These are phyloP conservation scores for Wickerhamiella sergipiensis DNA, from an alignment of 805 yeast species.

Conservation along the genomic window DNA sequence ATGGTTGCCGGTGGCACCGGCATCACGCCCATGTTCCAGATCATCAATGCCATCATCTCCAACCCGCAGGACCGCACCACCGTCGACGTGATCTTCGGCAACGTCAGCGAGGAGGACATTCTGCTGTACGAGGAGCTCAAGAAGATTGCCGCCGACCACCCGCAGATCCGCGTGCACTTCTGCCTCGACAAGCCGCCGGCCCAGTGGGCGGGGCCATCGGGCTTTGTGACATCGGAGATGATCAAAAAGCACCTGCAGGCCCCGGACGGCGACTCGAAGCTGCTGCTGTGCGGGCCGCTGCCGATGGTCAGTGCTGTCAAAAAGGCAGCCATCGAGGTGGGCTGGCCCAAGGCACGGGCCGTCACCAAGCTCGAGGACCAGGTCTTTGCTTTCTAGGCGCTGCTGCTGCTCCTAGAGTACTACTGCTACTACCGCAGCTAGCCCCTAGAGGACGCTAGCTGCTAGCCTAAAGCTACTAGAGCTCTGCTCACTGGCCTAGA, in stretches of 20 bases:
- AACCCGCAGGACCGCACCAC: constrained; percentile 71
- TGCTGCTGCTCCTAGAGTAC: no score
- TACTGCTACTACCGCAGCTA: no score
- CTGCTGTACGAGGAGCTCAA: constrained; percentile 71
- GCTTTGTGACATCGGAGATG: constrained; percentile 67
- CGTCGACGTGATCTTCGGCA: constrained; percentile 66
- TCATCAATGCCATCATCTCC: constrained; percentile 63
- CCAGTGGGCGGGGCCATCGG: constrained; percentile 64
- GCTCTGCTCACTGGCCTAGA: no score
- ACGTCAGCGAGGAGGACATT: constrained; percentile 67
- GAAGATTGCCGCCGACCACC: constrained; percentile 34
- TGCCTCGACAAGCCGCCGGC: constrained; percentile 60
- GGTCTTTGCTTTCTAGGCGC: constrained; percentile 72
- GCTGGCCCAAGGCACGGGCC: constrained; percentile 75
- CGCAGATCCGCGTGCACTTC: constrained; percentile 47
- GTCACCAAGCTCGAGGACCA: constrained; percentile 84
- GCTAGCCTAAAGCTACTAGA: no score
- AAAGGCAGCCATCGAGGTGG: constrained; percentile 60
- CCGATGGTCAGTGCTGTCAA: constrained; percentile 79
- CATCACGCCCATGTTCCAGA: constrained; percentile 79
- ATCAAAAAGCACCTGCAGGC: constrained; percentile 50
- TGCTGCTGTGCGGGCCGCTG: constrained; percentile 88
- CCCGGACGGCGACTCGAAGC: constrained; percentile 45
- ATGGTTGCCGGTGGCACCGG: constrained; percentile 98
- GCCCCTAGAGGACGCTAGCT: no score